Evolutionary conservation across 2,329 filamentous ascomycete species (phyloP), one percentile per base, ranked within the genome.

Genomic region (Colletotrichum zoysiae): DNA sequence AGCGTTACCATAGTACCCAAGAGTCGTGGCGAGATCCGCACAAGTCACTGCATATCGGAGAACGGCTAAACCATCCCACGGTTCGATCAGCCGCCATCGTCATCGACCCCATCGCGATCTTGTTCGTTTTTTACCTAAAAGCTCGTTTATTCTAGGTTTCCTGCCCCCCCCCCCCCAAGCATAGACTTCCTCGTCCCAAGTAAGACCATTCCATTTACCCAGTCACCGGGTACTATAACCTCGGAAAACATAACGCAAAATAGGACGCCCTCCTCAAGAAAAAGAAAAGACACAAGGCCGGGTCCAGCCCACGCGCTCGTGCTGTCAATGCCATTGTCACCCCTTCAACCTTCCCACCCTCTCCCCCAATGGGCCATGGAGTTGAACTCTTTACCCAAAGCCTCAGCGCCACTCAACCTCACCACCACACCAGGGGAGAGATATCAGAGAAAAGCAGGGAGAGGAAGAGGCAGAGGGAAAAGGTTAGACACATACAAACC

Each of bases 241-340:
- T 42, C 40, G 7, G 16, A 42, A 42, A 18, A 42, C 16, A 42
- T 18, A 11, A 42, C 18, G 12, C 11, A 40, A 40, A 40, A 40
- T 14, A 14, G 11, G 12, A 40, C 35, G 0, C 3, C 12, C 38
- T 9, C 12, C 11, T 40, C 3, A 40, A 14, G 38, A 12, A 4
- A 14, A 1, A 4, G 5, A 1, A 14, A 40, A 40, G 38, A 40
- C 12, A 14, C 12, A 40, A 40, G 38, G 40, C 14, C 40, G 14
- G 14, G 40, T 42, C 40, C 40, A 33, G 33, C 33, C 53, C 33
- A 9, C 11, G 20, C 33, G 53, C 53, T 57, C 53, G 53, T 57
- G 53, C 53, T 16, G 53, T 57, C 53, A 57, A 57, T 57, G 53
- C 53, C 53, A 38, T 57, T 38, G 5, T 14, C 53, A 3, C 14